phyloP scores from a whole-genome alignment of 257 asterid genomes.

The Lantana camara region DNA sequence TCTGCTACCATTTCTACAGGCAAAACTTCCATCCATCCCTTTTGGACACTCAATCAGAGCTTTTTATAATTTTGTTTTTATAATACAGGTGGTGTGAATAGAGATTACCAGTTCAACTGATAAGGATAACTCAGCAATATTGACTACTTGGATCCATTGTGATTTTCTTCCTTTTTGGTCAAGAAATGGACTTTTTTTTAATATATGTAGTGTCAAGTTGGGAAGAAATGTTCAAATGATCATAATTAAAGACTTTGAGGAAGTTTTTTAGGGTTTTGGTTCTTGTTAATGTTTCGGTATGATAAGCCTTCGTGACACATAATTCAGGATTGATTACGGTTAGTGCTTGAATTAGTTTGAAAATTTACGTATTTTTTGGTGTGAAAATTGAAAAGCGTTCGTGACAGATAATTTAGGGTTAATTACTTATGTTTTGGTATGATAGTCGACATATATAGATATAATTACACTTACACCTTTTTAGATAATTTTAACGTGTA shows the following conservation, averaged over 20 bases:
- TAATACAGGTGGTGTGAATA: neutral
- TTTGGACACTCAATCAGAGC: slow-evolving; percentile 9
- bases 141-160: neutral
- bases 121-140: neutral
- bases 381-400: no score
- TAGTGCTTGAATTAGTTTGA: no score
- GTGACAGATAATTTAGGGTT: no score
- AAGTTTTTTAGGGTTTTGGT: slow-evolving; percentile 18
- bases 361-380: no score
- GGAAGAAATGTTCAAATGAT: slow-evolving; percentile 5
- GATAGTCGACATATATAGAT: no score
- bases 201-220: slow-evolving; percentile 14
- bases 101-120: slow-evolving; percentile 31
- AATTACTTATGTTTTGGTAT: no score
- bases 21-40: slow-evolving; percentile 20
- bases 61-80: slow-evolving; percentile 3
- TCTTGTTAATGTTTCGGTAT: no score
- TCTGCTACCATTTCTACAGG: slow-evolving; percentile 8
- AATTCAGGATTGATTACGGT: no score
- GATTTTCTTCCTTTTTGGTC: slow-evolving; percentile 11
- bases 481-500: no score
- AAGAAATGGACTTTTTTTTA: slow-evolving; percentile 4
- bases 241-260: slow-evolving; percentile 11
- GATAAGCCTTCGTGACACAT: no score
- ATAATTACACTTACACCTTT: no score